Evolutionary conservation across 495 filamentous ascomycete species (phyloP).

Genomic region (Penicillium manginii): DNA sequence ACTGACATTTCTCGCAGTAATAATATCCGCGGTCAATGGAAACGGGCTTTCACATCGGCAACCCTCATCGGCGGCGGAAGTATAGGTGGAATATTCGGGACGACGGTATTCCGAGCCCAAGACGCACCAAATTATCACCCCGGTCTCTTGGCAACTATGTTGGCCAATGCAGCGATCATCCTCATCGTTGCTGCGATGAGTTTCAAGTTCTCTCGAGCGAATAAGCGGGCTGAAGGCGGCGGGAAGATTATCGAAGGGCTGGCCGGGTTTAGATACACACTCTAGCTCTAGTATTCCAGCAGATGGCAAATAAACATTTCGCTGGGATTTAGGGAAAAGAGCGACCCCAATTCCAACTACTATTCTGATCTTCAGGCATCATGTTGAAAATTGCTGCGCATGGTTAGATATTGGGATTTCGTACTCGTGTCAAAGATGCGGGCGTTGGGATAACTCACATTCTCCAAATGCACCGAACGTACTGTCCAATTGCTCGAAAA

Average conservation of each 20-base stretch:
- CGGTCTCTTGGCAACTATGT: constrained; percentile 43
- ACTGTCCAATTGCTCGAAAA: constrained; percentile 14
- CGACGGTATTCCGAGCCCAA: constrained; percentile 54
- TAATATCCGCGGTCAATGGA: constrained; percentile 64
- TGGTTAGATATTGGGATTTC: not conserved
- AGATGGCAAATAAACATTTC: too few species aligned
- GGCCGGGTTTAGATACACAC: constrained; percentile 26
- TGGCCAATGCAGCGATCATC: constrained; percentile 40
- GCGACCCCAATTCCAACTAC: not conserved
- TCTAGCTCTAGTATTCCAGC: not conserved
- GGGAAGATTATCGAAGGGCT: constrained; percentile 56
- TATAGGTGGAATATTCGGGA: constrained; percentile 57
- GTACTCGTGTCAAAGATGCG: not conserved
- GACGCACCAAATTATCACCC: constrained; percentile 54
- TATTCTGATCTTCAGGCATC: not conserved
- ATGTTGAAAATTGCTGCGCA: not conserved
- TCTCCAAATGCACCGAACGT: constrained; percentile 18
- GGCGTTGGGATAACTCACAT: not conserved
- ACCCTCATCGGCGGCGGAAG: constrained; percentile 49
- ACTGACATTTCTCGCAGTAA: constrained; percentile 47
- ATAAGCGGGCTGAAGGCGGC: constrained; percentile 44
- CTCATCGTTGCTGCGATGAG: constrained; percentile 25
- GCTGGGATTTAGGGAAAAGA: not conserved
- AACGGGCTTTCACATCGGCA: constrained; percentile 57
- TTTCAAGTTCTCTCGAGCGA: constrained; percentile 42